Conservation (phyloP, 345 rosid species). For the Punica granatum region DNA sequence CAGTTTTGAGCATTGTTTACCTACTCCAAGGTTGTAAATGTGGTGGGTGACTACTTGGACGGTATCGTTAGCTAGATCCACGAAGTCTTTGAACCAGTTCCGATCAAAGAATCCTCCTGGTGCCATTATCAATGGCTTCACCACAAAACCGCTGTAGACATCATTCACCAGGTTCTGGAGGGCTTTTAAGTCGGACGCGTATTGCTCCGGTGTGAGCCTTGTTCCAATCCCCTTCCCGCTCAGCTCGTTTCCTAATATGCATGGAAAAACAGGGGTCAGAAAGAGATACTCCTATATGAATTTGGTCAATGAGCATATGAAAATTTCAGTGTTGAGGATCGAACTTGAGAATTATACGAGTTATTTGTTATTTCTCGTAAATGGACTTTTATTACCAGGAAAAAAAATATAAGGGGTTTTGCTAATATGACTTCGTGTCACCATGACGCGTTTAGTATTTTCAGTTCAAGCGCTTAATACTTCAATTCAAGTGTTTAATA, state of each 20-base stretch:
- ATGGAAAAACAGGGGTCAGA: not conserved
- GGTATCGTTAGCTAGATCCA: conserved; percentile 17
- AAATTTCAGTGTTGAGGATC: too few species aligned
- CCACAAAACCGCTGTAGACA: conserved; percentile 21
- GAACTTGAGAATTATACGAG: too few species aligned
- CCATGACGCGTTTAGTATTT: too few species aligned
- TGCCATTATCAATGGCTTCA: conserved; percentile 35
- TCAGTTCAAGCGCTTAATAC: too few species aligned
- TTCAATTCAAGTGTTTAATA: too few species aligned
- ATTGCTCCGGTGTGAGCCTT: conserved; percentile 29
- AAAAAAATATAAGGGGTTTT: too few species aligned
- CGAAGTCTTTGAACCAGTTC: conserved; percentile 30
- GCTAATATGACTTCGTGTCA: too few species aligned
- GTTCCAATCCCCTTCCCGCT: conserved; percentile 36
- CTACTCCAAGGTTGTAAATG: conserved; percentile 52
- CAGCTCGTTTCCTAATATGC: conserved; percentile 39
- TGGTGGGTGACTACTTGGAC: conserved; percentile 47
- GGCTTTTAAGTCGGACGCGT: conserved; percentile 22
- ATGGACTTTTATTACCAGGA: too few species aligned
- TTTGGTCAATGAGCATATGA: not conserved
- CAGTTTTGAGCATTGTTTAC: conserved; percentile 6
- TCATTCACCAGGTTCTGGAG: conserved; percentile 20
- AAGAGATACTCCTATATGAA: not conserved
- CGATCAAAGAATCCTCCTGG: conserved; percentile 49
- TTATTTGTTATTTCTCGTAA: too few species aligned